Base-by-base conservation (phyloP, 768 basidiomycete species). In the Termitomyces eurrhizus region DNA sequence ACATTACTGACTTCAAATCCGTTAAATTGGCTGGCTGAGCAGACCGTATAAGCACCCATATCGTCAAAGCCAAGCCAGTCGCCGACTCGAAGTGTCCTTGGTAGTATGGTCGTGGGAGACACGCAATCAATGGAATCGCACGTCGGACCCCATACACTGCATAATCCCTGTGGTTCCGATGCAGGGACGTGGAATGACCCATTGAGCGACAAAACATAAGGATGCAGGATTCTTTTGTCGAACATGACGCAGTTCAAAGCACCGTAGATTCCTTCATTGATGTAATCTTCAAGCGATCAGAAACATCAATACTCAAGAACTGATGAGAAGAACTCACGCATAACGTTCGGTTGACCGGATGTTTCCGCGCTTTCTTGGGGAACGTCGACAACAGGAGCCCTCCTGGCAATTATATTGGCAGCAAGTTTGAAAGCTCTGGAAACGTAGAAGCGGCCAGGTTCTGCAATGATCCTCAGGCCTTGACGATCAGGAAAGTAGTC, bases 241-340 rank as follows among this genome's bases (percentile, higher is more conserved):
- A 98, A 98, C 70, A 98, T 79, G 74, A 95, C 95, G 77, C 92
- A 95, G 78, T 95, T 95, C 80, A 95, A 95, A 24, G 93, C 87
- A 53, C 96, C 94, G 73, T 98, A 99, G 44, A 99, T 93, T 46
- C 97, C 97, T 73, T 98, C 96, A 76, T 98, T 98, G 83, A 98
- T 94, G 80, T 98, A 98, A 79, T 98, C 95, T 97, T 72, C 41
- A 53, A 37, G 58, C 6, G 55, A 54, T 12, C 1, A 26, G 14
- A 57, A 52, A 67, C 35, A 52, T 61, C 51, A 62, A 24, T 18
- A 51, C 4, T 54, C 37, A 21, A 29, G 12, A 33, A 59, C 36
- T 29, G 33, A 24, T n/a, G 33, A 58, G 29, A 44, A 14, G 14
- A 83, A 21, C 95, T 73, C 75, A 97, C 95, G 97, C 96, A 98